Conservation (phyloP, 176 grass and related monocot genomes). For the Lolium rigidum region DNA sequence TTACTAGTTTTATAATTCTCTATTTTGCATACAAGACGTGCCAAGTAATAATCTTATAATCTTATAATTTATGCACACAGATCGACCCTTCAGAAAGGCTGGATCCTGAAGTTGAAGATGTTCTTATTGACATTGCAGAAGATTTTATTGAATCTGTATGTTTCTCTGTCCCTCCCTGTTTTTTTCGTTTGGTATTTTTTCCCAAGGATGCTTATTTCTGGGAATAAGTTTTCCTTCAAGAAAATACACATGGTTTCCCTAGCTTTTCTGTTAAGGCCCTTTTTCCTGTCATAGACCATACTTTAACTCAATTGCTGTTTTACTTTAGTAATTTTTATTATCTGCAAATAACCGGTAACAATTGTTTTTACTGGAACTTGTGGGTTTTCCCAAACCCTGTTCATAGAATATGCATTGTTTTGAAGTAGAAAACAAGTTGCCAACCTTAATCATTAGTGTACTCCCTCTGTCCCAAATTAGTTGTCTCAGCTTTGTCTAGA, state of each 20-base stretch:
- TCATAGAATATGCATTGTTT: not conserved
- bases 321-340: not conserved
- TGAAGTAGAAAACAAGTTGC: not conserved
- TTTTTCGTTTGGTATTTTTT: constrained; percentile 10
- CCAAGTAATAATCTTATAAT: constrained; percentile 2
- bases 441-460: constrained; percentile 12
- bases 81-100: constrained; percentile 89
- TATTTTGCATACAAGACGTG: constrained; percentile 3
- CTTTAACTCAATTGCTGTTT: constrained; percentile 14
- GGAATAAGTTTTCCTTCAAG: constrained; percentile 3
- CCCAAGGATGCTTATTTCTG: not conserved
- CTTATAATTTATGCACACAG: constrained; percentile 40
- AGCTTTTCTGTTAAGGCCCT: not conserved
- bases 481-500: no score
- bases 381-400: not conserved
- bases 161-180: not conserved
- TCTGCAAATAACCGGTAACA: not conserved
- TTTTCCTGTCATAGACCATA: not conserved
- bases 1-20: not conserved
- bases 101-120: constrained; percentile 95
- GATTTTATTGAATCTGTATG: constrained; percentile 97
- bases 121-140: constrained; percentile 92
- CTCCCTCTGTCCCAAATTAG: no score
- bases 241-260: not conserved
- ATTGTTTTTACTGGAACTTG: not conserved